Percentiles rank a stretch among this genome's conserved stretches.
phyloP scores from a whole-genome alignment of 306 rosid species.

The Begonia fuchsioides region DNA sequence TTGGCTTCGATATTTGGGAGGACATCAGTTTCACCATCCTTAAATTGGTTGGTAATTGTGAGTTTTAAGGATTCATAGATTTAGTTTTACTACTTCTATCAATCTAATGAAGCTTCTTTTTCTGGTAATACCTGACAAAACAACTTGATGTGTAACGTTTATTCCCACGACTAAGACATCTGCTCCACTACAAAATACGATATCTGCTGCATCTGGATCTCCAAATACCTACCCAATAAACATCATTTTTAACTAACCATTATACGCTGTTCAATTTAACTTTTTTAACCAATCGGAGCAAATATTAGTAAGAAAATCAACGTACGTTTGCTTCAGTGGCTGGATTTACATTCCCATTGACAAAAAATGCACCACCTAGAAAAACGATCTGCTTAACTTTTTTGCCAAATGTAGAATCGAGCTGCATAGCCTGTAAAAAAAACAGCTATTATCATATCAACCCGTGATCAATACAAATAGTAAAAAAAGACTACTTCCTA shows the following conservation, averaged over 20 bases:
- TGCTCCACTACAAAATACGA: constrained; percentile 76
- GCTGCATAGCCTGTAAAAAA: constrained; percentile 53
- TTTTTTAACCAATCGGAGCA: not conserved
- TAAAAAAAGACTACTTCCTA: not conserved
- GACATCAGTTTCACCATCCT: too few relatives aligned
- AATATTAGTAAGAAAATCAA: constrained; percentile 7
- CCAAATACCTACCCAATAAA: constrained; percentile 52
- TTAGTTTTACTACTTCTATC: too few relatives aligned
- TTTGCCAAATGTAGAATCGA: constrained; percentile 56
- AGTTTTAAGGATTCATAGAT: too few relatives aligned
- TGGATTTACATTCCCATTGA: constrained; percentile 89
- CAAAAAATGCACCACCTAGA: constrained; percentile 83
- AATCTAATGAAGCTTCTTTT: too few relatives aligned
- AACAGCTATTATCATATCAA: too few relatives aligned
- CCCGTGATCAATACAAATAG: too few relatives aligned
- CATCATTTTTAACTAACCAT: too few relatives aligned
- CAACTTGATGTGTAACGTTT: constrained; percentile 86
- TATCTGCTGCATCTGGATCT: constrained; percentile 94
- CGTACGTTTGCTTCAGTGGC: constrained; percentile 89
- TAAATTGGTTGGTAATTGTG: too few relatives aligned
- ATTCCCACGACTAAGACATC: constrained; percentile 66
- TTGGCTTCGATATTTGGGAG: too few relatives aligned
- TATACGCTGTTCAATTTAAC: not conserved
- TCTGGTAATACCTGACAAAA: constrained; percentile 39
- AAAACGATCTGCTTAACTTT: constrained; percentile 66